Base-by-base conservation (phyloP, 2,329 filamentous ascomycete species). In the Sporothrix humicola region DNA sequence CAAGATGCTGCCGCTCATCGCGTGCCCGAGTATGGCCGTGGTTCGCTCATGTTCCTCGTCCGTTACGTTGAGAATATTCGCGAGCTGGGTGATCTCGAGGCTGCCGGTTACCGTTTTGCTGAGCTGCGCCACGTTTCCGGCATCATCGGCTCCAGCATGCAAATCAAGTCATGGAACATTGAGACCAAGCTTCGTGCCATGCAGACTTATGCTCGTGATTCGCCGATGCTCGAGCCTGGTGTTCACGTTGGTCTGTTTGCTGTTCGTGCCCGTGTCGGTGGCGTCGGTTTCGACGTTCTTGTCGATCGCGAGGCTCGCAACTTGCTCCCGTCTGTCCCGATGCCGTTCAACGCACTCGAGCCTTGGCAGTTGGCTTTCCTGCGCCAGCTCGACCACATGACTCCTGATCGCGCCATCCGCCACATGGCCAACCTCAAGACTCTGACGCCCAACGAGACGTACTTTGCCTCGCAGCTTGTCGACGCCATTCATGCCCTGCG, bases 41-140 rank as follows among this genome's bases (percentile, higher is more conserved):
- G 94, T 0, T 93, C 95, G 72, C 86, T 97, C 63, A 88, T 97
- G 80, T 94, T 97, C 77, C 86, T 97, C 10, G 91, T 94, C 6
- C 91, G 90, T 12, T 87, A 87, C 59, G 85, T 92, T 1, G 84
- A 86, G 48, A 84, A 82, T 48, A 84, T 84, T 48, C 83, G 86
- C 0, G 92, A 94, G 50, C 85, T 88, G 0, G 86, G 88, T 70
- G 86, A 87, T 42, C 85, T 97, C 15, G 87, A 91, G 75, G 89
- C 92, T 0, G 84, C 88, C 12, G 94, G 94, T 0, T 97, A 91
- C 80, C 89, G 92, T n/a, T 97, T 97, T 78, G 92, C 92, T 2
- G 86, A 89, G 48, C 82, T 90, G 13, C 86, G 87, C 73, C 90
- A 94, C 75, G 91, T 97, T 42, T 86, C 89, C 13, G 86, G 88